phyloP scores from a whole-genome alignment of 2,329 filamentous ascomycete genomes.

The Penicillium corylophilum region DNA sequence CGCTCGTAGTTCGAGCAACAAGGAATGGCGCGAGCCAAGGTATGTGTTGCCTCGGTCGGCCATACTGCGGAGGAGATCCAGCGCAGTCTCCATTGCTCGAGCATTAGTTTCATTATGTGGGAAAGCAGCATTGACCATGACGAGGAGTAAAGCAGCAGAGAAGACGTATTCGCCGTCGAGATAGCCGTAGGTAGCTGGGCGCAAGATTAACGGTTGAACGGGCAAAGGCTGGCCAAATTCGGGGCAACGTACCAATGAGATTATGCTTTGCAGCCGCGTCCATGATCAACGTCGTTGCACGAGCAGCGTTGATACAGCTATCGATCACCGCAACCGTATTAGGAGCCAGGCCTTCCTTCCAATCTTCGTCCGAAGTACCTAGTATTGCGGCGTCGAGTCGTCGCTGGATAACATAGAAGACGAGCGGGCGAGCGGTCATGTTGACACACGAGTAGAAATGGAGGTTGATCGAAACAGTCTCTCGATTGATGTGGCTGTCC shows the following conservation, averaged over 20 bases:
- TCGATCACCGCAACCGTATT: constrained; percentile 54
- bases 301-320: constrained; percentile 53
- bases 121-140: constrained; percentile 57
- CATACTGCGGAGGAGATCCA: constrained; percentile 52
- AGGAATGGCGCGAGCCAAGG: constrained; percentile 42
- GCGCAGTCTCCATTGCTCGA: constrained; percentile 47
- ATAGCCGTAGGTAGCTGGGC: constrained; percentile 55
- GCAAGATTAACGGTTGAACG: background rate
- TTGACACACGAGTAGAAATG: constrained; percentile 61
- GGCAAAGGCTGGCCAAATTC: background rate
- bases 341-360: constrained; percentile 49
- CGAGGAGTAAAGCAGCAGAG: constrained; percentile 54
- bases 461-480: constrained; percentile 53
- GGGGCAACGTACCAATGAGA: constrained; percentile 45
- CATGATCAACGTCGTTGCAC: constrained; percentile 52
- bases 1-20: constrained; percentile 39
- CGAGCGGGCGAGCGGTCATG: constrained; percentile 55
- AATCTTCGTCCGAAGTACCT: constrained; percentile 41
- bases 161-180: constrained; percentile 59
- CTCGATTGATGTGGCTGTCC: constrained; percentile 45
- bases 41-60: constrained; percentile 55
- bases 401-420: constrained; percentile 55
- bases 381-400: constrained; percentile 41
- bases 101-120: constrained; percentile 46
- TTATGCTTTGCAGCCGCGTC: constrained; percentile 50